Percentiles rank a stretch among this genome's conserved stretches.
These are phyloP conservation scores for Phalaenopsis aphrodite DNA, from an alignment of 106 monocot species.

Conservation along the genomic window DNA sequence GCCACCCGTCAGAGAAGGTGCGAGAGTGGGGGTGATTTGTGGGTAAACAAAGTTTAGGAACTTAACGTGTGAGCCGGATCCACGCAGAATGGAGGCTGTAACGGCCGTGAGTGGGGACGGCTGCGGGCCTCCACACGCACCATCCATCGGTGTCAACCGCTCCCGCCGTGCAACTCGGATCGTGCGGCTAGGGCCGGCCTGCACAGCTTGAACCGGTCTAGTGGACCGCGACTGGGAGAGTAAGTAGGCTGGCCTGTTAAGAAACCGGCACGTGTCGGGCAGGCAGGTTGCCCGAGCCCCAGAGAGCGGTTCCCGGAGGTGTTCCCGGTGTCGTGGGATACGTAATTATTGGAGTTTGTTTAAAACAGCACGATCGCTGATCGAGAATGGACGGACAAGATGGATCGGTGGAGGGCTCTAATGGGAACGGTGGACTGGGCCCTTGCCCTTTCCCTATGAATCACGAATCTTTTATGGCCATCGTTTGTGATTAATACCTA, in stretches of 20 bases:
- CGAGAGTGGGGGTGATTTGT: not conserved
- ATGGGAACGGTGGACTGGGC: not conserved
- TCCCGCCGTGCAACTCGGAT: slow-evolving; percentile 4
- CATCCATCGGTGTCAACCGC: not conserved
- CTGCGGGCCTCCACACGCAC: not conserved
- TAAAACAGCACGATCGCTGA: not conserved
- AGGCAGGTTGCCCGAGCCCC: not conserved
- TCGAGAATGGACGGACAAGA: not conserved
- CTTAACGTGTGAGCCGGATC: not conserved
- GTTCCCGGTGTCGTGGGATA: not conserved
- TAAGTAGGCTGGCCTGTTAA: not conserved
- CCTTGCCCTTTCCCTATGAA: too few species aligned
- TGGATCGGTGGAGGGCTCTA: not conserved
- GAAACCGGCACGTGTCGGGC: not conserved
- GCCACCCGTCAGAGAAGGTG: not conserved
- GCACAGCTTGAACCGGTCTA: not conserved
- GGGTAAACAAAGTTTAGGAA: not conserved
- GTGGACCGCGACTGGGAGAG: not conserved
- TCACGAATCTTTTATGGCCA: too few species aligned
- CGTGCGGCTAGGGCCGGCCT: not conserved
- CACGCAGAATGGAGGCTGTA: not conserved
- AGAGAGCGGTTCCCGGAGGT: not conserved
- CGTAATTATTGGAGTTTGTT: not conserved
- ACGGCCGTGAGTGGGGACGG: slow-evolving; percentile 1
- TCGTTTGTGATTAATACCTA: too few species aligned